A percentile compares a stretch with the other conserved stretches of the same genome.
phyloP scores from a whole-genome alignment of 768 basidiomycete species.

The Serendipita sp. region DNA sequence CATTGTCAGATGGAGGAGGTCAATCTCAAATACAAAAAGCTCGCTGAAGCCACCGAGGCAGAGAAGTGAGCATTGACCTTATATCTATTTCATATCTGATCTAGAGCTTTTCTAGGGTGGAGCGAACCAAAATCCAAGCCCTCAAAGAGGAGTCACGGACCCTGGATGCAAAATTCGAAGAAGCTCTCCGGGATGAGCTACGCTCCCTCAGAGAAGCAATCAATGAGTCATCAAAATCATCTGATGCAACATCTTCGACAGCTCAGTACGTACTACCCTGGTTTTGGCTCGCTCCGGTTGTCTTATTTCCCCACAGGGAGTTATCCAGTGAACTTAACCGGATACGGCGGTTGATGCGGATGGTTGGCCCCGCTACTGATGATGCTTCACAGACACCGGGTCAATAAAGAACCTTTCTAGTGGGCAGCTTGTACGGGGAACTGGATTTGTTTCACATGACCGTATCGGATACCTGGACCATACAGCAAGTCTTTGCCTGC shows the following conservation, averaged over 20 bases:
- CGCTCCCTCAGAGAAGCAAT: conserved; percentile 17
- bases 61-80: conserved; percentile 34
- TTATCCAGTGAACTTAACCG: conserved; percentile 49
- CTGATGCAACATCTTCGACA: conserved; percentile 39
- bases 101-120: conserved; percentile 27
- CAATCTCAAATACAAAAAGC: conserved; percentile 43
- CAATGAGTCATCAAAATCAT: conserved; percentile 35
- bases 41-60: conserved; percentile 39
- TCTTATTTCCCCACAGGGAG: conserved; percentile 23
- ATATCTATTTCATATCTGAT: conserved; percentile 13
- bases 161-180: conserved; percentile 32
- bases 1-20: conserved; percentile 26
- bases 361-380: conserved; percentile 7
- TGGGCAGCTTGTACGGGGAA: too few species aligned
- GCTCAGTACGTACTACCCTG: conserved; percentile 34
- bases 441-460: too few species aligned
- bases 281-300: conserved; percentile 8
- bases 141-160: conserved; percentile 35
- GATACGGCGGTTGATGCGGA: conserved; percentile 53
- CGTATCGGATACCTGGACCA: too few species aligned
- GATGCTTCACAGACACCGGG: neutral
- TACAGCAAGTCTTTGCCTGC: too few species aligned
- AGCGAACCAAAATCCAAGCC: conserved; percentile 9
- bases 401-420: neutral
- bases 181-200: conserved; percentile 43